A percentile compares a stretch with the other conserved stretches of the same genome.
Evolutionary conservation across 164 flowering plant genomes (phyloP).

Genomic region (Cinnamomum chago): DNA sequence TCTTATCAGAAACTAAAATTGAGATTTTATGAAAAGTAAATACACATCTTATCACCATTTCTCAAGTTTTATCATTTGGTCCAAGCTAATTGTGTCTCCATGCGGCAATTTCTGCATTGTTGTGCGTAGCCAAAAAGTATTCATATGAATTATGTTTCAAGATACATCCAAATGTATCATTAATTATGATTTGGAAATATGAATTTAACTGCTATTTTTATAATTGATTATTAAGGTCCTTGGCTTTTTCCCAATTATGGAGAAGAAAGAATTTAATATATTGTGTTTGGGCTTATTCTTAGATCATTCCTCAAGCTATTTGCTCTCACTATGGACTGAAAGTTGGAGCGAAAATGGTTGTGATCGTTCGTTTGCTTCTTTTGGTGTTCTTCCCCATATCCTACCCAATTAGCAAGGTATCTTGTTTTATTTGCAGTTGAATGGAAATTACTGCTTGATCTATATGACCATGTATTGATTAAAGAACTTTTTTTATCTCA

Average conservation of each 20-base stretch:
- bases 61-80: too few species aligned
- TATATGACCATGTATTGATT: too few species aligned
- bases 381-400: conserved; percentile 48
- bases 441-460: background rate
- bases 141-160: background rate
- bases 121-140: background rate
- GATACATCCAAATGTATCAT: background rate
- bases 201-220: too few species aligned
- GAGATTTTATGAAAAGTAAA: too few species aligned
- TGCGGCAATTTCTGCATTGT: background rate
- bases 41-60: too few species aligned
- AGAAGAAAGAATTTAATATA: background rate
- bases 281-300: background rate
- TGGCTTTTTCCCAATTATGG: background rate
- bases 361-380: conserved; percentile 50
- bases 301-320: conserved; percentile 77
- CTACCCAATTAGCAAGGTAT: conserved; percentile 75
- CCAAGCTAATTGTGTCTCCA: too few species aligned
- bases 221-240: background rate
- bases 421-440: background rate
- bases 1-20: too few species aligned
- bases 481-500: background rate
- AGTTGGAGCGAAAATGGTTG: conserved; percentile 55
- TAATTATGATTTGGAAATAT: too few species aligned
- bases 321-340: conserved; percentile 67